Base-by-base conservation (phyloP, 768 basidiomycete genomes). In the Boletus subparvulus region DNA sequence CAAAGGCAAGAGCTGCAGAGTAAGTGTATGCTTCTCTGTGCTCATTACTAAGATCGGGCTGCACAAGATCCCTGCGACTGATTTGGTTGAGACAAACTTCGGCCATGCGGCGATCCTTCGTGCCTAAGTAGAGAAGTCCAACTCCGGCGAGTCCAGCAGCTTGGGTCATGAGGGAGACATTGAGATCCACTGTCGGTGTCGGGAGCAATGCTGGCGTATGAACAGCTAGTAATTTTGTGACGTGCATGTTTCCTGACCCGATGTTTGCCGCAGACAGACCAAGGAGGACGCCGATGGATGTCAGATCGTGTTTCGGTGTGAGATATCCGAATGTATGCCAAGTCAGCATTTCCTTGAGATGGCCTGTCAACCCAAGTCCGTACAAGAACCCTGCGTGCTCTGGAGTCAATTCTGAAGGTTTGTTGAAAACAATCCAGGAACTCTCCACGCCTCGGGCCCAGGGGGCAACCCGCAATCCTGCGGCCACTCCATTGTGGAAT, bases 261-360 rank as follows among this genome's bases (percentile, higher is more conserved):
- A 93, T 78, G 62, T 94, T 92, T 1, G 94, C 92, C 3, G 93
- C 92, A 3, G 94, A 86, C 43, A 98, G 80, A n/a, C 97, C 97
- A 5, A 99, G 83, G 0, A 99, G 80, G 41, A 98, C 82, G 3
- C 90, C 97, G 46, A 97, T 93, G 3, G 93, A 94, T 0, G 96
- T 98, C 60, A 93, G 79, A 64, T 98, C 95, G 68, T 98, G 95
- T 65, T 98, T 94, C 6, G 94, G 92, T 3, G 94, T 95, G 64
- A 99, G 82, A 70, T 98, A 97, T 14, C 86, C 85, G 69, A 96
- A 98, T 0, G 94, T 94, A 71, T 97, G 93, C 91, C 94, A 96
- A 2, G 92, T 93, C 64, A 92, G 73, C 84, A 99, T 85, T 56
- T 87, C 85, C 60, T 86, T 85, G 58, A 98, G 78, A 69, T 98